phyloP scores from a whole-genome alignment of 257 asterid genomes.

The Apocynum venetum region DNA sequence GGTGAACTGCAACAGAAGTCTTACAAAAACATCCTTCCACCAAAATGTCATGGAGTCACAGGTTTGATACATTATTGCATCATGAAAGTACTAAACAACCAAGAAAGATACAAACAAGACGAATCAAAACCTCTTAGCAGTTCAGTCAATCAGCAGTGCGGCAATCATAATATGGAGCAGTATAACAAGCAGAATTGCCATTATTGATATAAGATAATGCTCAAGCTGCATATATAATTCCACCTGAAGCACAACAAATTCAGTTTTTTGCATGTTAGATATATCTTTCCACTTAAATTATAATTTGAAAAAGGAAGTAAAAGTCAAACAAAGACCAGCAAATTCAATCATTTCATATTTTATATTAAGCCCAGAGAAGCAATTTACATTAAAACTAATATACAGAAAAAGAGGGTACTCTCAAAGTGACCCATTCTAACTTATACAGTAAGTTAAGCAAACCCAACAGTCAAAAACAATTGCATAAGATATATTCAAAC shows the following conservation, averaged over 20 bases:
- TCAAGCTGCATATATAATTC: not conserved
- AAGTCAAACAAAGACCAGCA: slow-evolving; percentile 1
- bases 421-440: not conserved
- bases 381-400: not conserved
- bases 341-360: not conserved
- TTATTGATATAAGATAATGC: not conserved
- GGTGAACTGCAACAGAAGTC: not conserved
- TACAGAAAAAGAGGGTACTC: not conserved
- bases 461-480: not conserved
- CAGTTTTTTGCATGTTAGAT: not conserved
- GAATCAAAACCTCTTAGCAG: not conserved
- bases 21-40: not conserved
- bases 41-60: not conserved
- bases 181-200: not conserved
- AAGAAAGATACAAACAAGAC: not conserved
- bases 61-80: not conserved
- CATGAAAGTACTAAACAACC: no score
- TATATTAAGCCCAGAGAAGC: not conserved
- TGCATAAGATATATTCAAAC: not conserved
- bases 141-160: not conserved
- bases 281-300: not conserved
- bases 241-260: not conserved
- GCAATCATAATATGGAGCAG: not conserved
- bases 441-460: not conserved
- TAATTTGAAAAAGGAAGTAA: not conserved